These are phyloP conservation scores for Cyberlindnera xylosilytica DNA, from an alignment of 805 yeast genomes.

Conservation along the genomic window DNA sequence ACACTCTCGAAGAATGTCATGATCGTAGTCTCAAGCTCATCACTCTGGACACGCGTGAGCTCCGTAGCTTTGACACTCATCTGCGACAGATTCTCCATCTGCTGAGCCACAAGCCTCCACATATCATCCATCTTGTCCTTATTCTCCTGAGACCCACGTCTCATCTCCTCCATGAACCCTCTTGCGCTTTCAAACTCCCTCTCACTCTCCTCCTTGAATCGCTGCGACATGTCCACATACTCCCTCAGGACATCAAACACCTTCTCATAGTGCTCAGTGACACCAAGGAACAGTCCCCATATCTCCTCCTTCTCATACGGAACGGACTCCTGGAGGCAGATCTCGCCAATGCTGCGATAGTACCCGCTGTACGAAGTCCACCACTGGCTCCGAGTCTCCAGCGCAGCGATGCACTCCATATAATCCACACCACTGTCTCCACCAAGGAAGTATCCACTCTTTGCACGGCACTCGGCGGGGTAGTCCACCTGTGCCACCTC, in stretches of 20 bases:
- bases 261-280: constrained; percentile 35
- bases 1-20: constrained; percentile 11
- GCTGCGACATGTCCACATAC: constrained; percentile 16
- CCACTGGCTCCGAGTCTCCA: constrained; percentile 51
- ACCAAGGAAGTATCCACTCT: constrained; percentile 22
- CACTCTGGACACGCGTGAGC: constrained; percentile 12
- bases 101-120: constrained; percentile 13
- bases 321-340: constrained; percentile 51
- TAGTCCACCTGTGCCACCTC: constrained; percentile 40
- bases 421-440: constrained; percentile 18
- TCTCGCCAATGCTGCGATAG: constrained; percentile 47
- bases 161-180: constrained; percentile 16
- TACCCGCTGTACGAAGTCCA: constrained; percentile 76
- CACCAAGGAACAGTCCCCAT: constrained; percentile 42
- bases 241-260: constrained; percentile 20
- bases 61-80: constrained; percentile 17
- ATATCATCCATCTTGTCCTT: constrained; percentile 12
- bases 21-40: constrained; percentile 12
- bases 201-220: constrained; percentile 19
- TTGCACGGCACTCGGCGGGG: constrained; percentile 25
- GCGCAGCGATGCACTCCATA: constrained; percentile 36
- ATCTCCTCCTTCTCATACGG: constrained; percentile 54
- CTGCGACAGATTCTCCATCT: constrained; percentile 16
- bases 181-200: constrained; percentile 10
- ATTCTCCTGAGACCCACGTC: constrained; percentile 5